A percentile compares a stretch with the other conserved stretches of the same genome.
Conservation (phyloP, 1,139 yeast genomes). For the Pichia sp. region DNA sequence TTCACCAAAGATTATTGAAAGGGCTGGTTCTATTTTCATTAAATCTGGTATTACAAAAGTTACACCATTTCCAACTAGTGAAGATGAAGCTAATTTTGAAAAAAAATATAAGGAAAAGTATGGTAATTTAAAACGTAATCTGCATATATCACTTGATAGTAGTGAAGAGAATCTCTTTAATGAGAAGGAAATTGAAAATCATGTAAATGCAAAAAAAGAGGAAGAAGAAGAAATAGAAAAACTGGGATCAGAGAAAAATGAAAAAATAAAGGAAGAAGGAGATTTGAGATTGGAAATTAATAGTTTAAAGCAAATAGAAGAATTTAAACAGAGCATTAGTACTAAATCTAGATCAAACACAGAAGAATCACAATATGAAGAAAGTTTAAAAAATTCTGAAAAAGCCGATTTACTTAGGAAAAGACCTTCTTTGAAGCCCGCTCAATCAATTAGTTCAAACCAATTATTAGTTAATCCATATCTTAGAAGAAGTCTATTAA, state of each 20-base stretch:
- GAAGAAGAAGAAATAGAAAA: not conserved
- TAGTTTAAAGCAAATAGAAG: too few species aligned
- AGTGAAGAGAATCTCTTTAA: too few species aligned
- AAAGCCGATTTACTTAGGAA: not conserved
- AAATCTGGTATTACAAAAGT: conserved; percentile 15
- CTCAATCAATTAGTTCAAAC: not conserved
- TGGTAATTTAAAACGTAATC: too few species aligned
- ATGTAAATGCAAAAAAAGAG: too few species aligned
- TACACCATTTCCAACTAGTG: conserved; percentile 8
- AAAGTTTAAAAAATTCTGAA: not conserved
- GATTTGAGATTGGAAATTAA: too few species aligned
- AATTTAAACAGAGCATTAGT: too few species aligned
- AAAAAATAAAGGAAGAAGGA: too few species aligned
- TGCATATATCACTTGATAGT: too few species aligned
- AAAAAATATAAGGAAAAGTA: not conserved
- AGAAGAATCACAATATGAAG: conserved; percentile 2
- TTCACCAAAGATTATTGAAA: conserved; percentile 8
- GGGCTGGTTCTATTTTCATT: conserved; percentile 16
- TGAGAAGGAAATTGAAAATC: not conserved
- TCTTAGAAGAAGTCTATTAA: conserved; percentile 6
- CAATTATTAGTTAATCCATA: conserved; percentile 5
- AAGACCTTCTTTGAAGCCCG: conserved; percentile 7
- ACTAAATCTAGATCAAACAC: conserved; percentile 3
- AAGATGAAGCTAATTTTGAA: not conserved
- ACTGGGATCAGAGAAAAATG: too few species aligned